Evolutionary conservation across 2,329 filamentous ascomycete species (phyloP).

Genomic region (Phoma sp.): DNA sequence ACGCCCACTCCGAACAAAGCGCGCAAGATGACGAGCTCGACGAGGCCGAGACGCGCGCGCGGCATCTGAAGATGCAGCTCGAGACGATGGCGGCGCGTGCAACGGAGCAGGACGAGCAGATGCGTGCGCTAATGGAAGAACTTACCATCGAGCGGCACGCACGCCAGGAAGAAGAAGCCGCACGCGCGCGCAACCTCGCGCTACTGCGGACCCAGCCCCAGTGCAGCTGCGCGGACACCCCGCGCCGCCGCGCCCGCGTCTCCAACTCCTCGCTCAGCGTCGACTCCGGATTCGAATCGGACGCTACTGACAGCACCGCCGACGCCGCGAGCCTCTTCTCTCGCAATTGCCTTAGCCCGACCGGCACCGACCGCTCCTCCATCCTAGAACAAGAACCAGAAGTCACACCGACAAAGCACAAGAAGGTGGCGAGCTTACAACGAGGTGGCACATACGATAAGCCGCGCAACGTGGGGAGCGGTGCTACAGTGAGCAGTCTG

Average conservation of each 20-base stretch:
- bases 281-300: conserved; percentile 66
- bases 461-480: conserved; percentile 44
- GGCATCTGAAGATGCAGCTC: conserved; percentile 65
- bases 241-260: conserved; percentile 40
- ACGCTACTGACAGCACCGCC: conserved; percentile 53
- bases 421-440: conserved; percentile 39
- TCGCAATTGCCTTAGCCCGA: conserved; percentile 47
- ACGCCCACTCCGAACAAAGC: conserved; percentile 60
- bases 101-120: conserved; percentile 62
- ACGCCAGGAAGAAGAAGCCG: conserved; percentile 44
- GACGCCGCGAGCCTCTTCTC: conserved; percentile 51
- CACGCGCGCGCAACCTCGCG: conserved; percentile 39
- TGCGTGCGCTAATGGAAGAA: conserved; percentile 48
- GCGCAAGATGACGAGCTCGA: conserved; percentile 66
- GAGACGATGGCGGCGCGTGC: conserved; percentile 64
- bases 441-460: conserved; percentile 46
- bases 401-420: conserved; percentile 37
- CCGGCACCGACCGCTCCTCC: conserved; percentile 42
- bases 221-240: conserved; percentile 21
- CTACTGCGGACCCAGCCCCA: conserved; percentile 36
- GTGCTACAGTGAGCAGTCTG: conserved; percentile 29
- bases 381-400: conserved; percentile 44
- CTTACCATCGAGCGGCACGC: conserved; percentile 42
- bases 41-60: conserved; percentile 63
- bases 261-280: conserved; percentile 48